These are phyloP conservation scores for Chara braunii DNA, from an alignment of 139 green algal genomes.

Conservation along the genomic window DNA sequence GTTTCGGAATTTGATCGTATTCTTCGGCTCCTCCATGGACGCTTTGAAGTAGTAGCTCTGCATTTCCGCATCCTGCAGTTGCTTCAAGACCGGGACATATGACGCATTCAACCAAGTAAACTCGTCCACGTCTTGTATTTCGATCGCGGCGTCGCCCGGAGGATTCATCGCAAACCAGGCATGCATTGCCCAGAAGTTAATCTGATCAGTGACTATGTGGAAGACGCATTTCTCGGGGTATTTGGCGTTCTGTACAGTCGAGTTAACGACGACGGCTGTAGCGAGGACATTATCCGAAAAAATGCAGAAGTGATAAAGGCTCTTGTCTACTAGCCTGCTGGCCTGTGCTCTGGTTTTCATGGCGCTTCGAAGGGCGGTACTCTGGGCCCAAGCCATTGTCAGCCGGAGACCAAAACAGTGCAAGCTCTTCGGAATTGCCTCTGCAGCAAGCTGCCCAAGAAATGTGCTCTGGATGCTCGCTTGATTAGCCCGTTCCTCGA, in stretches of 20 bases:
- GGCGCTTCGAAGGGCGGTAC: not conserved
- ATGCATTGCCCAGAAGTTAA: conserved; percentile 24
- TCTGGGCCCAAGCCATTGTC: conserved; percentile 11
- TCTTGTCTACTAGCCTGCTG: not conserved
- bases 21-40: conserved; percentile 18
- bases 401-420: conserved; percentile 25
- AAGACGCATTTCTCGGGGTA: conserved; percentile 9
- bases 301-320: conserved; percentile 15
- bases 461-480: conserved; percentile 15
- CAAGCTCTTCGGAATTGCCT: conserved; percentile 24
- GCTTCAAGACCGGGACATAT: conserved; percentile 26
- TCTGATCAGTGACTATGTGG: conserved; percentile 28
- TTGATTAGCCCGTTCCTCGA: not conserved
- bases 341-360: no score
- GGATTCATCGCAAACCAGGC: conserved; percentile 37
- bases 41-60: conserved; percentile 37
- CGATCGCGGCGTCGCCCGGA: not conserved
- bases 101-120: conserved; percentile 27
- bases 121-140: conserved; percentile 14
- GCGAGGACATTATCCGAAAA: conserved; percentile 36
- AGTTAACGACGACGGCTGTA: conserved; percentile 16
- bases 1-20: conserved; percentile 21
- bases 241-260: conserved; percentile 13
- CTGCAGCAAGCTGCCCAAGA: conserved; percentile 26
- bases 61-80: conserved; percentile 13